phyloP scores from a whole-genome alignment of 2,329 filamentous ascomycete genomes.

The Aspergillus caelatus region DNA sequence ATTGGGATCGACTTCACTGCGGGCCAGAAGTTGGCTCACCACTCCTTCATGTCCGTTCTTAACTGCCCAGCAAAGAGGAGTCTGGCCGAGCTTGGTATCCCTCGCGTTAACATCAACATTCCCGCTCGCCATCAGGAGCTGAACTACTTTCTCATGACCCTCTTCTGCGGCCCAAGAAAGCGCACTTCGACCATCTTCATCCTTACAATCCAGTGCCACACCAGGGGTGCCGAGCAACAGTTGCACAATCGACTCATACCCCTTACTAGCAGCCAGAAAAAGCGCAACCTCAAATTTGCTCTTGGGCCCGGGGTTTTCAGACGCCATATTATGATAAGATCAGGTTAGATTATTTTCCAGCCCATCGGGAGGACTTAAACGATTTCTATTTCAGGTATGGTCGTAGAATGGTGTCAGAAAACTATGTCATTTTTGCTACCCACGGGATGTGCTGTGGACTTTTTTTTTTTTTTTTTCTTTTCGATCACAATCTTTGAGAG shows the following conservation, averaged over 20 bases:
- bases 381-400: not conserved
- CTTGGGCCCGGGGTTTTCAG: constrained; percentile 4
- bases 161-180: constrained; percentile 27
- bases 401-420: not conserved
- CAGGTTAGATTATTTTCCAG: not conserved
- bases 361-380: not conserved
- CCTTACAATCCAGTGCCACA: constrained; percentile 24
- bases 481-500: not conserved
- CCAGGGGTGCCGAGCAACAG: constrained; percentile 25
- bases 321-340: not conserved
- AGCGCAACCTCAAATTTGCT: constrained; percentile 28
- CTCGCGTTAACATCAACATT: constrained; percentile 18
- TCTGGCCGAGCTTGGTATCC: constrained; percentile 17
- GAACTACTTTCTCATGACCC: constrained; percentile 25
- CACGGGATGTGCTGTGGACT: not conserved
- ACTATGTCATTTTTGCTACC: not conserved
- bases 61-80: constrained; percentile 25
- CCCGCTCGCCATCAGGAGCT: constrained; percentile 18
- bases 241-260: constrained; percentile 28
- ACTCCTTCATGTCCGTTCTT: constrained; percentile 21
- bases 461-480: not conserved
- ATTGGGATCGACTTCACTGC: constrained; percentile 21
- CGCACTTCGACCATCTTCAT: constrained; percentile 23
- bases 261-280: constrained; percentile 26
- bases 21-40: constrained; percentile 16